These are phyloP conservation scores for Aspergillus neotritici DNA, from an alignment of 2,329 filamentous ascomycete genomes.

Conservation along the genomic window DNA sequence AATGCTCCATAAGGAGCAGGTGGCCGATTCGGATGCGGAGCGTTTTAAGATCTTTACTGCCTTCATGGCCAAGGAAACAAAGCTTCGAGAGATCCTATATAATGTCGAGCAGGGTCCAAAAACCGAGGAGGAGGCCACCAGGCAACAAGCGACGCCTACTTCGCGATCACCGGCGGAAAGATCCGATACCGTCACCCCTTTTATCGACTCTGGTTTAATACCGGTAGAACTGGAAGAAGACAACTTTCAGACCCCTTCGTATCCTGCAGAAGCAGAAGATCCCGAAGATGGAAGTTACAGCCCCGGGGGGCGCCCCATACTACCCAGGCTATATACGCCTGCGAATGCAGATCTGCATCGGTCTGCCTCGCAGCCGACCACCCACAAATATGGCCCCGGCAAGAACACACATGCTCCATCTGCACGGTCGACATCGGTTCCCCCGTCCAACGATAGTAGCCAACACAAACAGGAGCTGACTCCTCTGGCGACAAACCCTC, in stretches of 20 bases:
- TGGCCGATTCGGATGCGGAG: constrained; percentile 44
- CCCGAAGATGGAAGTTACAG: constrained; percentile 42
- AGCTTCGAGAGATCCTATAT: constrained; percentile 45
- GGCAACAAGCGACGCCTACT: constrained; percentile 7
- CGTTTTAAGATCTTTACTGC: constrained; percentile 50
- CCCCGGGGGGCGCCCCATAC: constrained; percentile 49
- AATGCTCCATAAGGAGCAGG: constrained; percentile 51
- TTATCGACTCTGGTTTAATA: constrained; percentile 30
- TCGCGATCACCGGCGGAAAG: constrained; percentile 6
- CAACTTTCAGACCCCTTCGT: constrained; percentile 2
- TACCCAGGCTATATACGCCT: constrained; percentile 25
- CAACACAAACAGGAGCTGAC: constrained; percentile 18
- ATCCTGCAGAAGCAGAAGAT: constrained; percentile 13
- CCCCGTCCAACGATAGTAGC: constrained; percentile 17
- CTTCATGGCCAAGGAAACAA: constrained; percentile 45
- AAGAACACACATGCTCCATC: constrained; percentile 2
- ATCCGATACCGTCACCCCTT: constrained; percentile 8
- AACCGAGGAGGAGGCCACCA: constrained; percentile 10
- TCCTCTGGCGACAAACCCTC: constrained; percentile 33
- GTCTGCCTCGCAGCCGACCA: constrained; percentile 22
- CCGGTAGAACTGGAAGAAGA: constrained; percentile 26
- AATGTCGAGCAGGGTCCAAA: constrained; percentile 42
- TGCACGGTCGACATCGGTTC: constrained; percentile 23
- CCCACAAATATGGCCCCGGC: constrained; percentile 4
- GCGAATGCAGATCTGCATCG: constrained; percentile 17